These are phyloP conservation scores for Eutrema salsugineum DNA, from an alignment of 441 rosid species.

Conservation along the genomic window DNA sequence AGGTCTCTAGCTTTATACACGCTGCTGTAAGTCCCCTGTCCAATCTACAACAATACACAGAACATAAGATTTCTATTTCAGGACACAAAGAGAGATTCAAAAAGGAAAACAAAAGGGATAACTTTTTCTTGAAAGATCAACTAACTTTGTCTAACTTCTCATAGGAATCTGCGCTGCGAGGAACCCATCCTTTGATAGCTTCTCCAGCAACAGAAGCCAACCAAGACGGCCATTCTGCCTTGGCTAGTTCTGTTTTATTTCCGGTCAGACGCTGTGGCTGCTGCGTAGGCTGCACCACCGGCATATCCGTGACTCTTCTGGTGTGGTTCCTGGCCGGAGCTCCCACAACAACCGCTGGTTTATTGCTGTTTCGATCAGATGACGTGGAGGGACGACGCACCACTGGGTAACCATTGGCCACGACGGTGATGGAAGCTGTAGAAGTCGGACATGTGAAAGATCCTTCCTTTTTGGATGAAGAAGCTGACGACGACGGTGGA, in stretches of 20 bases:
- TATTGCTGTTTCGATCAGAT: conserved; percentile 14
- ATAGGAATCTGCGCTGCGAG: conserved; percentile 32
- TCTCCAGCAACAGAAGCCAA: conserved; percentile 33
- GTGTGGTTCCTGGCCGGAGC: conserved; percentile 16
- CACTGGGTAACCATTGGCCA: conserved; percentile 21
- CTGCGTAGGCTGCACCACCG: conserved; percentile 11
- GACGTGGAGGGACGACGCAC: conserved; percentile 29
- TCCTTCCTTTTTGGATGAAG: conserved; percentile 22
- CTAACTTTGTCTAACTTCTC: conserved; percentile 34
- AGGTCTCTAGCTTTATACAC: conserved; percentile 82
- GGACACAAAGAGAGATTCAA: neutral
- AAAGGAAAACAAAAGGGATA: neutral
- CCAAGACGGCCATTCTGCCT: conserved; percentile 34
- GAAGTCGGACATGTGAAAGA: conserved; percentile 11
- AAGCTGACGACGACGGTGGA: neutral
- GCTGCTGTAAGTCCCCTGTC: conserved; percentile 91
- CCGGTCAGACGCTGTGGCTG: neutral
- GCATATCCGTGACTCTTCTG: conserved; percentile 18
- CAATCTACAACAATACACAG: conserved; percentile 38
- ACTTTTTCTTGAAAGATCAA: neutral
- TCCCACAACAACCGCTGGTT: conserved; percentile 8
- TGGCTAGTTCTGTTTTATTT: neutral
- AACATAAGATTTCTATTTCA: neutral
- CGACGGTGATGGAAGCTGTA: conserved; percentile 28
- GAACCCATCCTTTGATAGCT: conserved; percentile 36